Evolutionary conservation across 2,329 filamentous ascomycete species (phyloP), one percentile per base, ranked within the genome.

Genomic region (Cercospora berteroae): DNA sequence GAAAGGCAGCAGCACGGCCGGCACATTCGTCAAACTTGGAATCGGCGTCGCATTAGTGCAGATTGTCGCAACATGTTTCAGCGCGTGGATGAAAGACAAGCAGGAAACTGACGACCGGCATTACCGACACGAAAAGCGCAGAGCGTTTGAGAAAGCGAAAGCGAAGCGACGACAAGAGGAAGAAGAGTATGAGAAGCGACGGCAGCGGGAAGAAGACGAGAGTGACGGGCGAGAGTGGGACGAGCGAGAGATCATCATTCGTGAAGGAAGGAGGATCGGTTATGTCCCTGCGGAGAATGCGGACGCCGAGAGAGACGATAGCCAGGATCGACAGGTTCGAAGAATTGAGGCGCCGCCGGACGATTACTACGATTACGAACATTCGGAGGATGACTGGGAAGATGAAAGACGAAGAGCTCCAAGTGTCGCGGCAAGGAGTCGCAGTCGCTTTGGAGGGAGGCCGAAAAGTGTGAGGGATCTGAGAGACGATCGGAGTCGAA

Each of bases 131-230:
- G 67, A 68, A 3, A 68, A 66, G 64, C 59, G 67, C n/a, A 42
- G 55, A 39, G 64, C 63, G n/a, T 68, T 68, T 9, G 67, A 68
- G n/a, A 66, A 66, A 48, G 67, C 63, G 23, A 68, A 68, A 27
- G 67, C 67, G 36, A 66, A 64, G 63, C 59, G 67, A 9, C 29
- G 67, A 27, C 59, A 60, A 18, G 64, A 68, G 9, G 67, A 68
- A 50, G 67, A 68, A 5, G 31, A 56, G 13, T 33, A 60, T 2
- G 67, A 68, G 55, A 63, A 66, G 64, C 63, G 64, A 20, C 56
- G 27, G 66, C 69, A n/a, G 74, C 75, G 62, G 76, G 77, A 8
- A 75, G 75, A 77, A 29, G 50, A 55, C 2, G 66, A 67, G 31
- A 44, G 57, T 10, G 63, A 63, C 8, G 59, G 55, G 23, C 27